phyloP scores from a whole-genome alignment of 2,329 filamentous ascomycete species.

The Graphilbum fragrans region DNA sequence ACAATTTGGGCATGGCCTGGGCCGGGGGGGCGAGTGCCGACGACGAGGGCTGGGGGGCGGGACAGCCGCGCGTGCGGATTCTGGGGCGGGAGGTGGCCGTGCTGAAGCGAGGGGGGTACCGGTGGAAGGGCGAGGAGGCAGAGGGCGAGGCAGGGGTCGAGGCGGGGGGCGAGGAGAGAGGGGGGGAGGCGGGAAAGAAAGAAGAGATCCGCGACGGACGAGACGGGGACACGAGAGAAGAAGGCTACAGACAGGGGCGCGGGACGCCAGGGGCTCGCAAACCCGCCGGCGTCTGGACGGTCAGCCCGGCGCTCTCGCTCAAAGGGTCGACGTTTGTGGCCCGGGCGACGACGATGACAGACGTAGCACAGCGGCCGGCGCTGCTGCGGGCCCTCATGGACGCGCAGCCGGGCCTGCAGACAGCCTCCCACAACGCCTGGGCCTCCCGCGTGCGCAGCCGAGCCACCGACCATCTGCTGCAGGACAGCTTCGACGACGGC shows the following conservation, averaged over 20 bases:
- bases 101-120: conserved; percentile 66
- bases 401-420: conserved; percentile 34
- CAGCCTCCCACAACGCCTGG: conserved; percentile 48
- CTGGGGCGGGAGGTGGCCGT: conserved; percentile 65
- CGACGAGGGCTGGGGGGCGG: conserved; percentile 60
- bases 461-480: conserved; percentile 23
- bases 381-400: conserved; percentile 35
- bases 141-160: conserved; percentile 10
- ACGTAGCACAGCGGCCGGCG: conserved; percentile 25
- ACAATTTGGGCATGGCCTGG: conserved; percentile 61
- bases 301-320: conserved; percentile 36
- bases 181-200: conserved; percentile 3
- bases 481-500: conserved; percentile 48
- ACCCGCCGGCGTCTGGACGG: conserved; percentile 27
- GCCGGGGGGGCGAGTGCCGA: conserved; percentile 53
- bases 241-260: background rate
- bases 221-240: conserved; percentile 4
- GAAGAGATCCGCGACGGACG: background rate
- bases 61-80: conserved; percentile 61
- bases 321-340: conserved; percentile 47
- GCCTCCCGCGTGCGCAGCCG: conserved; percentile 27
- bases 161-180: conserved; percentile 1
- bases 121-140: conserved; percentile 34
- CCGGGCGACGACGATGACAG: conserved; percentile 30
- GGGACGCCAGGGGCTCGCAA: too few species aligned